Evolutionary conservation across 176 grass and related monocot species (phyloP).

Genomic region (Stipa capillata): DNA sequence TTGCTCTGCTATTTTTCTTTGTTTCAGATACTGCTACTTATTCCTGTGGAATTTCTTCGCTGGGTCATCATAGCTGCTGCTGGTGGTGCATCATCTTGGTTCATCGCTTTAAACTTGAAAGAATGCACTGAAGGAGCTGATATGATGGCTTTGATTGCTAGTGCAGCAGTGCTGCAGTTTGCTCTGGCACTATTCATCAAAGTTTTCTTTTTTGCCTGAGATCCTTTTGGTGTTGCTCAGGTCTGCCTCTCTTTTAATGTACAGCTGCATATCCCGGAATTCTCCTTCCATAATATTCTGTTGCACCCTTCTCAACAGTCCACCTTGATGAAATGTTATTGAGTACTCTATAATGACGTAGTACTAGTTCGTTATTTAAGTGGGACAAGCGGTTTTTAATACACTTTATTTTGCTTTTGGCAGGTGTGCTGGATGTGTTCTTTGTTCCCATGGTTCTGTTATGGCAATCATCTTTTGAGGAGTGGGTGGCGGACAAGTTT

Average conservation of each 20-base stretch:
- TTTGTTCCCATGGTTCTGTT: conserved; percentile 6
- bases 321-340: not conserved
- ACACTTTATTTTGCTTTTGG: not conserved
- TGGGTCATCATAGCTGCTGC: conserved; percentile 76
- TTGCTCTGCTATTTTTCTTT: conserved; percentile 22
- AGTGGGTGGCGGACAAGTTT: not conserved
- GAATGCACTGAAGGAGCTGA: conserved; percentile 54
- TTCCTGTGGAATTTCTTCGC: conserved; percentile 75
- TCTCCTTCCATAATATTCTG: not conserved
- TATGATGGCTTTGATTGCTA: conserved; percentile 56
- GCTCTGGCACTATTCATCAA: conserved; percentile 87
- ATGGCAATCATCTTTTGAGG: conserved; percentile 10
- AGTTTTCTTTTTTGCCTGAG: conserved; percentile 90
- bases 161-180: conserved; percentile 71
- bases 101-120: conserved; percentile 72
- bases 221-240: conserved; percentile 25
- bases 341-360: not conserved
- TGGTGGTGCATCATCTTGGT: conserved; percentile 79
- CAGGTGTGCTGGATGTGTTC: conserved; percentile 12
- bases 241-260: not conserved
- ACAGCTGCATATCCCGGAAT: not conserved
- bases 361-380: not conserved
- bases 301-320: not conserved
- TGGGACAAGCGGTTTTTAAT: not conserved
- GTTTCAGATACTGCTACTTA: conserved; percentile 69